Evolutionary conservation across 345 rosid species (phyloP).

Genomic region (Turritis glabra): DNA sequence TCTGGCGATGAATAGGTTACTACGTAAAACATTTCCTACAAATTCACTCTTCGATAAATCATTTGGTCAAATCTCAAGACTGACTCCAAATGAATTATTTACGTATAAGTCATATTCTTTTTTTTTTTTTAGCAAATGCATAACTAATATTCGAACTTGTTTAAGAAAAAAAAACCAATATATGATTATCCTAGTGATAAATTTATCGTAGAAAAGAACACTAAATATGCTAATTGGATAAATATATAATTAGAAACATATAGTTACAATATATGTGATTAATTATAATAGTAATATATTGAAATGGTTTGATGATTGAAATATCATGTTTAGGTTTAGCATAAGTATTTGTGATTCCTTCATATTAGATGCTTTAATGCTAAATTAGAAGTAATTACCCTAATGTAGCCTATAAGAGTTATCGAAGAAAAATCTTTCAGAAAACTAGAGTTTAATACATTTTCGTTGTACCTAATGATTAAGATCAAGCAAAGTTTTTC

Average conservation of each 20-base stretch:
- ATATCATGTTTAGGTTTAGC: background rate
- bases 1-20: too few species aligned
- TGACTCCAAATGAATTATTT: background rate
- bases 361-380: background rate
- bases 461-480: too few species aligned
- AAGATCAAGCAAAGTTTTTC: too few species aligned
- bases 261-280: too few species aligned
- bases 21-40: background rate
- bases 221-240: too few species aligned
- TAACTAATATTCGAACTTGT: too few species aligned
- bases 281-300: background rate
- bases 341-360: background rate
- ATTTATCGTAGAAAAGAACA: too few species aligned
- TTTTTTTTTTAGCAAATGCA: background rate
- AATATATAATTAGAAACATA: too few species aligned
- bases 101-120: background rate
- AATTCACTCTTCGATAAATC: background rate
- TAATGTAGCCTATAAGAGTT: background rate
- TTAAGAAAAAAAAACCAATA: too few species aligned
- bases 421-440: background rate
- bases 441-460: background rate
- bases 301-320: background rate
- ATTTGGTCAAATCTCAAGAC: background rate
- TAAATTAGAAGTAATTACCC: background rate
- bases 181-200: too few species aligned